phyloP scores from a whole-genome alignment of 768 basidiomycete species.

The Boletales sp. region DNA sequence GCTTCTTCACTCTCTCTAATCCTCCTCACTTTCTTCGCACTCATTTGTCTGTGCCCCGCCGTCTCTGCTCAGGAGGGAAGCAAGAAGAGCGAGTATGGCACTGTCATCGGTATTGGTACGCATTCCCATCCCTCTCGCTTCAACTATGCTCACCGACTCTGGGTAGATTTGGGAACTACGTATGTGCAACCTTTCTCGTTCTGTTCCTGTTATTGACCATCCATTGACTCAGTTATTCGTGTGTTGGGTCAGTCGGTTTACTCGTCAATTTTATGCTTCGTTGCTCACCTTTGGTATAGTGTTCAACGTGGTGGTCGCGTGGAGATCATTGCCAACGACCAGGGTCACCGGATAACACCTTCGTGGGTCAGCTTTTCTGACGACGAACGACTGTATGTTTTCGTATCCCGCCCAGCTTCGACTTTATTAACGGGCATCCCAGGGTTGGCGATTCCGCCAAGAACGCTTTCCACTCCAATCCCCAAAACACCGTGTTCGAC shows the following conservation, averaged over 20 bases:
- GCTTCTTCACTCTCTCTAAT: slow-evolving; percentile 57
- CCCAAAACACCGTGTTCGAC: slow-evolving; percentile 92
- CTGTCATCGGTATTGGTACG: slow-evolving; percentile 90
- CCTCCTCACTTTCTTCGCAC: slow-evolving; percentile 62
- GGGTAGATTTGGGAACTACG: slow-evolving; percentile 87
- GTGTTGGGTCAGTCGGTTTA: slow-evolving; percentile 72
- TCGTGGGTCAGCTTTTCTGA: slow-evolving; percentile 83
- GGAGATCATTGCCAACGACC: slow-evolving; percentile 88
- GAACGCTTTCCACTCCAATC: slow-evolving; percentile 91
- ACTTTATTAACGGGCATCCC: neutral
- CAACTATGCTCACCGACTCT: slow-evolving; percentile 3
- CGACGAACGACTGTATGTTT: slow-evolving; percentile 61
- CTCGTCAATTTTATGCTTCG: neutral
- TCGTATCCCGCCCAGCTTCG: neutral
- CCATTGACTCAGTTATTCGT: slow-evolving; percentile 68
- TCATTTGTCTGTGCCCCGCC: slow-evolving; percentile 68
- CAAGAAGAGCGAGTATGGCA: slow-evolving; percentile 71
- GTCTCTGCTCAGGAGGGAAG: slow-evolving; percentile 58
- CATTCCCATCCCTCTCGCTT: neutral
- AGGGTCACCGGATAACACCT: slow-evolving; percentile 85
- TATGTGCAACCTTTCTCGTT: slow-evolving; percentile 32
- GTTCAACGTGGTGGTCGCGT: slow-evolving; percentile 83
- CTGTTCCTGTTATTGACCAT: slow-evolving; percentile 13
- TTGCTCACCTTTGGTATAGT: slow-evolving; percentile 35
- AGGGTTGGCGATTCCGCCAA: slow-evolving; percentile 93